Evolutionary conservation across 2,329 filamentous ascomycete species (phyloP), one percentile per base, ranked within the genome.

Genomic region (Verticillium alfalfae): DNA sequence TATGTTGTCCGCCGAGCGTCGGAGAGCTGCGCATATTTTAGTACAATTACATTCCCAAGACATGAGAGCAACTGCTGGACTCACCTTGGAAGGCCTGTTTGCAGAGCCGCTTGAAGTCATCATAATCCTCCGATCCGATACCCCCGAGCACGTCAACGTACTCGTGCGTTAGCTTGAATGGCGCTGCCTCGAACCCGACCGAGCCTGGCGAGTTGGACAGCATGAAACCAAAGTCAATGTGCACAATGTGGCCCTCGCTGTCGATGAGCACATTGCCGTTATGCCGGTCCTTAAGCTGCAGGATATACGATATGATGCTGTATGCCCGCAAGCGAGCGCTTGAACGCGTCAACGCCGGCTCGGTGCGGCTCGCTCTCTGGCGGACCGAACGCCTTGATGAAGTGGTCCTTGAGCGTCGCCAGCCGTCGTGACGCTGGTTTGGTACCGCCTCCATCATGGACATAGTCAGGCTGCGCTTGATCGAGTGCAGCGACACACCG

Each of bases 191-290:
- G 69, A 95, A 95, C 2, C 90, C 91, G 71, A 95, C 91, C 9
- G 88, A 90, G 0, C 91, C 91, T 0, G 91, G 91, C 1, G 90
- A 93, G 73, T 95, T 95, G 56, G 90, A 93, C 38, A 95, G 80
- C 90, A 95, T 94, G 73, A 95, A 95, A 61, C 91, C 91, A 73
- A 95, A 95, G 74, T 95, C 91, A 64, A 95, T 95, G 71, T 95
- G 91, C 64, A 95, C 88, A 61, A 94, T 93, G 71, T 95, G 91
- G 10, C 91, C 91, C 72, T 92, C 88, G 69, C 90, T 92, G 73
- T 94, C 91, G 69, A 95, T 90, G 63, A 95, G 82, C 15, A 95
- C 89, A 70, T 95, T 95, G 60, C 91, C 91, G 71, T 95, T 95
- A 73, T 95, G 91, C 13, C 91, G 84, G 70, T 95, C 91, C 72